Base-by-base conservation (phyloP, 208 protist species). In the Trypanosoma mega region DNA sequence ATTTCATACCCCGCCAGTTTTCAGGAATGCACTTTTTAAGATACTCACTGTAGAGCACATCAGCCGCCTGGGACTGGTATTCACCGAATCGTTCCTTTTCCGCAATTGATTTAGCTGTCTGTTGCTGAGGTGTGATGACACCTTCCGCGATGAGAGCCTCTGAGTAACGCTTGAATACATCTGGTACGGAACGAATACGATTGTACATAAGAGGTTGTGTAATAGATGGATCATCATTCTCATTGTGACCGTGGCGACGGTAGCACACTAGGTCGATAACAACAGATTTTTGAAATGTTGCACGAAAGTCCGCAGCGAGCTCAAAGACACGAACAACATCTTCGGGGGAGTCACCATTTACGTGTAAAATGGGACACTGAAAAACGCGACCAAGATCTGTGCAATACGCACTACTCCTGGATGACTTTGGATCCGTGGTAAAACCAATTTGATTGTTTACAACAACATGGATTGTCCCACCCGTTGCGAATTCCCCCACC, bases 381-480 rank as follows among this genome's bases (percentile, higher is more conserved):
- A 88, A 90, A 27, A 87, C 86, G 70, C 98, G 98, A 12, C 92
- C 98, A 33, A 99, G 78, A 68, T 99, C 98, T 14, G 97, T 98
- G 74, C 94, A 98, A 78, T 99, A 99, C 4, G 96, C 84, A 31
- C 97, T 98, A 31, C 97, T 98, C 24, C 98, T 93, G 37, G 91
- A 91, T 46, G 73, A 87, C 54, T 82, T 90, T 29, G 98, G 97
- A 79, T 99, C 96, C 0, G 98, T 99, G 26, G 98, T 99, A 82
- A 99, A 99, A 68, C 97, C 97, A 76, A 99, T 98, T 85, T 99
- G 98, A 75, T 99, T 99, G 84, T 99, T 99, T 46, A 98, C 96
- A 45, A 99, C 92, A 24, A 99, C 85, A 78, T 99, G 98, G 55
- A 99, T 87, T 7, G 97, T 99, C 64, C 98, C 98, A 46, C 98